Conservation (phyloP, 805 yeast species). For the Saturnispora diversa region DNA sequence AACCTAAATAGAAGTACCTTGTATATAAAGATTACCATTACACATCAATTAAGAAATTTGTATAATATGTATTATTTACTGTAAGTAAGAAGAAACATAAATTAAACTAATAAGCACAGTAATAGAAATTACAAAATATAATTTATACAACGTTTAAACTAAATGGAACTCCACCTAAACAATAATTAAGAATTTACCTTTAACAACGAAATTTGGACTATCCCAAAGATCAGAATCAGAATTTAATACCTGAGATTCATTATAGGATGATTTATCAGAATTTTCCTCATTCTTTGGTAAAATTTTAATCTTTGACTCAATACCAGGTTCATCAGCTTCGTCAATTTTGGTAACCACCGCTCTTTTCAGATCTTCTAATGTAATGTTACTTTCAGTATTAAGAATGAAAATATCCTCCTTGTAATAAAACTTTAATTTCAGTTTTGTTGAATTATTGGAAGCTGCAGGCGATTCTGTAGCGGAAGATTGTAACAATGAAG, state of each 20-base stretch:
- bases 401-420: slow-evolving; percentile 78
- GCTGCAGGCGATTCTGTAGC: slow-evolving; percentile 12
- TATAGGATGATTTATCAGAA: slow-evolving; percentile 18
- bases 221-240: slow-evolving; percentile 24
- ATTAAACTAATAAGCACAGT: too few relatives aligned
- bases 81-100: too few relatives aligned
- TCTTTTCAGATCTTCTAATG: slow-evolving; percentile 22
- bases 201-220: slow-evolving; percentile 24
- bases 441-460: slow-evolving; percentile 25
- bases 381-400: slow-evolving; percentile 22
- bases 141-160: too few relatives aligned
- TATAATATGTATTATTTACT: too few relatives aligned
- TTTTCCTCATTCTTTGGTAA: slow-evolving; percentile 26
- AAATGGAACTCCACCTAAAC: too few relatives aligned
- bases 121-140: too few relatives aligned
- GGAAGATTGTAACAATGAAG: too few relatives aligned
- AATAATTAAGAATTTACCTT: slow-evolving; percentile 29
- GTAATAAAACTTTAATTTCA: slow-evolving; percentile 67
- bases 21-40: too few relatives aligned
- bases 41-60: too few relatives aligned
- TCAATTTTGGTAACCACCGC: slow-evolving; percentile 27
- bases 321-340: slow-evolving; percentile 22
- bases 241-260: slow-evolving; percentile 17
- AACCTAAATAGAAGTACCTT: too few relatives aligned
- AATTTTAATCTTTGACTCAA: slow-evolving; percentile 20